phyloP scores from a whole-genome alignment of 2,329 filamentous ascomycete species.

The Balansia obtecta region DNA sequence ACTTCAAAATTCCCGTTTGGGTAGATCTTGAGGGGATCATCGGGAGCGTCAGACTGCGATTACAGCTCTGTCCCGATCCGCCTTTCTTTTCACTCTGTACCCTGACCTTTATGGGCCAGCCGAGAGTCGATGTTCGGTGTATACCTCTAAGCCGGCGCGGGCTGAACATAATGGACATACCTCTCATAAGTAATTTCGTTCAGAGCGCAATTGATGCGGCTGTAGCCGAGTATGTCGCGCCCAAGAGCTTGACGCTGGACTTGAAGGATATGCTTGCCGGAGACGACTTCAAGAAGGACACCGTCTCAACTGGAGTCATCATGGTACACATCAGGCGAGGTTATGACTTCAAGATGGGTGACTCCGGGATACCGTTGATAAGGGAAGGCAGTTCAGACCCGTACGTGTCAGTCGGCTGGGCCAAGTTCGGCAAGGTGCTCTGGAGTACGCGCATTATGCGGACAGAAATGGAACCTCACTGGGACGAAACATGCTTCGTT shows the following conservation, averaged over 20 bases:
- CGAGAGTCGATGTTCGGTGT: constrained; percentile 58
- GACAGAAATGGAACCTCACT: constrained; percentile 53
- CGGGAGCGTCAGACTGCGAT: constrained; percentile 54
- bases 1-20: constrained; percentile 51
- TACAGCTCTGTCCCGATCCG: constrained; percentile 64
- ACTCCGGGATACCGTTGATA: constrained; percentile 47
- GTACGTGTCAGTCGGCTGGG: constrained; percentile 63
- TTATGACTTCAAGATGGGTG: constrained; percentile 59
- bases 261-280: constrained; percentile 67
- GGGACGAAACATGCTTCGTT: constrained; percentile 60
- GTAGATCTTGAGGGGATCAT: constrained; percentile 62
- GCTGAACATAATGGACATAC: constrained; percentile 64
- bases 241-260: constrained; percentile 61
- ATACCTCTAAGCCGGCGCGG: constrained; percentile 56
- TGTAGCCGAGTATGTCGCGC: constrained; percentile 63
- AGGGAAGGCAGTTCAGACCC: constrained; percentile 52
- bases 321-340: constrained; percentile 55
- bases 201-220: constrained; percentile 64
- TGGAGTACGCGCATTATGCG: constrained; percentile 48
- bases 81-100: constrained; percentile 69
- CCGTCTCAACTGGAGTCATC: constrained; percentile 49
- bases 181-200: constrained; percentile 62
- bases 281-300: constrained; percentile 70
- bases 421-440: constrained; percentile 60
- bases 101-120: constrained; percentile 62